These are phyloP conservation scores for Mucor racemosus DNA, from an alignment of 371 early-diverging fungal species.

Conservation along the genomic window DNA sequence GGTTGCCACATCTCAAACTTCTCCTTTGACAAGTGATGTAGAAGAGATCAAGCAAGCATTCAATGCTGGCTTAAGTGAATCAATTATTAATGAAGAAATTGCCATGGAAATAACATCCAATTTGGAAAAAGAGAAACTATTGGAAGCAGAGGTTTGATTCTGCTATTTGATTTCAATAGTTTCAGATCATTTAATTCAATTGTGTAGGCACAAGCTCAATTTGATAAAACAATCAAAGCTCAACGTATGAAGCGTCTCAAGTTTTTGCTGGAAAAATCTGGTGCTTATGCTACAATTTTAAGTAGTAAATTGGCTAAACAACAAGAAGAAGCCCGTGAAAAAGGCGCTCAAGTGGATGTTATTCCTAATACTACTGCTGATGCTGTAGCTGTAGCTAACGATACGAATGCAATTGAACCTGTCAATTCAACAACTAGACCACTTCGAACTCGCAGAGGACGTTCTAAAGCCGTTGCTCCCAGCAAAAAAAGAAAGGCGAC, in stretches of 20 bases:
- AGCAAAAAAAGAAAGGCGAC: conserved; percentile 26
- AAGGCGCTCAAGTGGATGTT: conserved; percentile 44
- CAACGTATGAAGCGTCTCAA: conserved; percentile 79
- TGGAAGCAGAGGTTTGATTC: conserved; percentile 51
- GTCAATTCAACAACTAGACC: background rate
- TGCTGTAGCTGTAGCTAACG: background rate
- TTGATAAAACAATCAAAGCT: conserved; percentile 61
- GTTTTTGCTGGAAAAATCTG: conserved; percentile 82
- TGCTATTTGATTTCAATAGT: background rate
- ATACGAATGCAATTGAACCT: background rate
- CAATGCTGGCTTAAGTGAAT: conserved; percentile 25
- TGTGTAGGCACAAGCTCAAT: conserved; percentile 61
- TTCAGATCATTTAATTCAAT: background rate
- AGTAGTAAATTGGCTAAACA: conserved; percentile 78
- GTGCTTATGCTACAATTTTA: conserved; percentile 83
- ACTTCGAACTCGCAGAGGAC: conserved; percentile 2
- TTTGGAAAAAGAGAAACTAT: conserved; percentile 50
- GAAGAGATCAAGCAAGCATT: conserved; percentile 33
- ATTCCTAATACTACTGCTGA: conserved; percentile 22
- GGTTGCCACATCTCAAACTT: conserved; percentile 17
- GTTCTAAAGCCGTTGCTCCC: conserved; percentile 6
- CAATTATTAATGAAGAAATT: conserved; percentile 59
- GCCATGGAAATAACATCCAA: conserved; percentile 48
- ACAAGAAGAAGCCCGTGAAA: conserved; percentile 71
- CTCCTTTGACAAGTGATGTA: conserved; percentile 27